A percentile compares a stretch with the other conserved stretches of the same genome.
These are phyloP conservation scores for Apiospora malaysiana DNA, from an alignment of 2,329 filamentous ascomycete genomes.

Conservation along the genomic window DNA sequence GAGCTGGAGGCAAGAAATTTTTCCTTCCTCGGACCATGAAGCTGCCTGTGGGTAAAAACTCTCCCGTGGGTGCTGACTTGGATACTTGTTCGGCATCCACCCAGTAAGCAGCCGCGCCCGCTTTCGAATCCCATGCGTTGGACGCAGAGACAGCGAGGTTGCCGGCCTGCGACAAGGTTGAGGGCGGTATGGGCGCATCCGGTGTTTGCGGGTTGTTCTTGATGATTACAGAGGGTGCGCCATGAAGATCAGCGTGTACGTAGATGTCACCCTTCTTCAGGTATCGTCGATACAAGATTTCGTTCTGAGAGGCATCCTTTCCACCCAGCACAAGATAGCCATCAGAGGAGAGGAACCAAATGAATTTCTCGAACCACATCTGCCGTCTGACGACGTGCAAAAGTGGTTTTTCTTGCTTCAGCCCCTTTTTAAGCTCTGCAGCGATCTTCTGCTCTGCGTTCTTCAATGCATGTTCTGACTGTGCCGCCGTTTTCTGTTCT, in stretches of 20 bases:
- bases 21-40: conserved; percentile 88
- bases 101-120: conserved; percentile 96
- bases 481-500: conserved; percentile 82
- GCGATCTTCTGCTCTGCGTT: conserved; percentile 89
- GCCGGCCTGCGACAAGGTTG: conserved; percentile 89
- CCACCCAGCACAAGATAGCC: conserved; percentile 91
- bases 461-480: conserved; percentile 83
- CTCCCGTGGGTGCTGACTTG: conserved; percentile 80
- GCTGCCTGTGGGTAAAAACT: conserved; percentile 77
- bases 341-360: conserved; percentile 94
- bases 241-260: conserved; percentile 86
- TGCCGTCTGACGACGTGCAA: conserved; percentile 82
- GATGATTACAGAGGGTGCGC: conserved; percentile 84
- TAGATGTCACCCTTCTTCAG: conserved; percentile 90
- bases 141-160: conserved; percentile 84
- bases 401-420: conserved; percentile 91
- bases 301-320: conserved; percentile 87
- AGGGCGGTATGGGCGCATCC: conserved; percentile 87
- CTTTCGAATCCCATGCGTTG: conserved; percentile 94
- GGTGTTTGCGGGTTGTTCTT: conserved; percentile 82
- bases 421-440: conserved; percentile 81
- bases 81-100: conserved; percentile 88
- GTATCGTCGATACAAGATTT: conserved; percentile 87
- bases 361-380: conserved; percentile 97
- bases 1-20: conserved; percentile 87